Conservation (phyloP, 1,139 yeast genomes). For the Protomyces gravidus region DNA sequence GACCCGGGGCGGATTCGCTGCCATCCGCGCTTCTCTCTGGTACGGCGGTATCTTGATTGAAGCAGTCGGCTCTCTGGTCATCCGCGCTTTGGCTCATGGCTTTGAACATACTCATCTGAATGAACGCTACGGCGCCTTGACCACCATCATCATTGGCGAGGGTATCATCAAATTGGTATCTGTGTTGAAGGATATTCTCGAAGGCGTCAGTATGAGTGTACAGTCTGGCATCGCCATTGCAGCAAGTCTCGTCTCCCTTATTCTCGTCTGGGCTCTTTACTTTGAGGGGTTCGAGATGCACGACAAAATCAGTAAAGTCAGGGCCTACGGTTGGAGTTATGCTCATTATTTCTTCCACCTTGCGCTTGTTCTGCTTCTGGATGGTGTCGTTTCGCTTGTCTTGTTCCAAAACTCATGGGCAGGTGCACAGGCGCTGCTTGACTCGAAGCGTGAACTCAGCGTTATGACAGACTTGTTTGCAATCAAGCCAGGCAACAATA, state of each 20-base stretch:
- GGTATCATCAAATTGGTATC: slow-evolving; percentile 25
- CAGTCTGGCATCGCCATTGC: slow-evolving; percentile 11
- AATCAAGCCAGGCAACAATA: slow-evolving; percentile 1
- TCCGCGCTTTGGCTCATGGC: slow-evolving; percentile 15
- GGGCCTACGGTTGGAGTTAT: slow-evolving; percentile 20
- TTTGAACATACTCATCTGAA: slow-evolving; percentile 18
- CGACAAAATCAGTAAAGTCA: slow-evolving; percentile 1
- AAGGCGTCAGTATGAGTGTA: slow-evolving; percentile 16
- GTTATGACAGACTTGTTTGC: slow-evolving; percentile 9
- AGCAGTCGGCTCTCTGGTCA: slow-evolving; percentile 8
- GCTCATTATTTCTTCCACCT: slow-evolving; percentile 21
- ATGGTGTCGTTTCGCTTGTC: slow-evolving; percentile 24
- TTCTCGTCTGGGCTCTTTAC: slow-evolving; percentile 22
- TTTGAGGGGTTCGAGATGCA: slow-evolving; percentile 20
- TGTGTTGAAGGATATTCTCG: slow-evolving; percentile 13
- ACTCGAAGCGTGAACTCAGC: slow-evolving; percentile 1
- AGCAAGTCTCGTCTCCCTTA: slow-evolving; percentile 7
- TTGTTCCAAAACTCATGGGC: slow-evolving; percentile 20
- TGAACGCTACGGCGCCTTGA: slow-evolving; percentile 24
- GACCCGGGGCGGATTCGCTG: slow-evolving; percentile 1
- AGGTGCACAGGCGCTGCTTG: slow-evolving; percentile 18
- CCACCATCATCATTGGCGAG: slow-evolving; percentile 24
- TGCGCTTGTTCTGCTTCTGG: slow-evolving; percentile 13
- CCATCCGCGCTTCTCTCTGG: slow-evolving; percentile 12
- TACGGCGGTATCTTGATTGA: slow-evolving; percentile 16